Percentiles rank a stretch among this genome's conserved stretches.
These are phyloP conservation scores for Coemansia sp. DNA, from an alignment of 192 early-diverging fungal genomes.

Conservation along the genomic window DNA sequence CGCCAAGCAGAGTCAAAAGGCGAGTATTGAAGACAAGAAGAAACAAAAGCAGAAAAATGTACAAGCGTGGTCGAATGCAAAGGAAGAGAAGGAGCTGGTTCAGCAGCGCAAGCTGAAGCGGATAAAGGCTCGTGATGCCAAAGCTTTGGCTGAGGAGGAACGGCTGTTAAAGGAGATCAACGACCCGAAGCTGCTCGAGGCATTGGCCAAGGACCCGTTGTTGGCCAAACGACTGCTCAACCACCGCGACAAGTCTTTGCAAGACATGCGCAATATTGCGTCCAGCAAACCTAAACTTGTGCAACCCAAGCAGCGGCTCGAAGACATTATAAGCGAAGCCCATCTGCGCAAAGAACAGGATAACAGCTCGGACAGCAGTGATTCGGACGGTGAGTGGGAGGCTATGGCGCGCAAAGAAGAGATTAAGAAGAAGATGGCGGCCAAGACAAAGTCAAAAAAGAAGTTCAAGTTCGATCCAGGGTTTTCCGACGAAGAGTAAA, in stretches of 20 bases:
- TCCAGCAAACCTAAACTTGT: constrained; percentile 14
- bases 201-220: constrained; percentile 45
- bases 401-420: constrained; percentile 46
- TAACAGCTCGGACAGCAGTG: constrained; percentile 18
- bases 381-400: constrained; percentile 39
- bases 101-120: constrained; percentile 48
- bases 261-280: constrained; percentile 21
- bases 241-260: constrained; percentile 47
- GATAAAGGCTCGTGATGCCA: constrained; percentile 27
- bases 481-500: constrained; percentile 42
- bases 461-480: constrained; percentile 45
- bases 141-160: constrained; percentile 19
- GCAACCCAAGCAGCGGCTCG: constrained; percentile 22
- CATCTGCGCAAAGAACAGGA: constrained; percentile 4
- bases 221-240: constrained; percentile 51
- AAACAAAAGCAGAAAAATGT: constrained; percentile 29
- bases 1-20: neutral
- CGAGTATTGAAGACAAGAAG: constrained; percentile 1
- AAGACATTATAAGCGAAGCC: constrained; percentile 33
- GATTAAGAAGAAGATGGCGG: constrained; percentile 25
- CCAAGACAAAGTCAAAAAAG: constrained; percentile 25
- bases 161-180: constrained; percentile 28
- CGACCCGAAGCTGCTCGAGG: constrained; percentile 39
- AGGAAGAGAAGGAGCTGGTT: constrained; percentile 28
- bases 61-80: constrained; percentile 40